Base-by-base conservation (phyloP, 768 basidiomycete genomes). In the Strobilomyces confusus region DNA sequence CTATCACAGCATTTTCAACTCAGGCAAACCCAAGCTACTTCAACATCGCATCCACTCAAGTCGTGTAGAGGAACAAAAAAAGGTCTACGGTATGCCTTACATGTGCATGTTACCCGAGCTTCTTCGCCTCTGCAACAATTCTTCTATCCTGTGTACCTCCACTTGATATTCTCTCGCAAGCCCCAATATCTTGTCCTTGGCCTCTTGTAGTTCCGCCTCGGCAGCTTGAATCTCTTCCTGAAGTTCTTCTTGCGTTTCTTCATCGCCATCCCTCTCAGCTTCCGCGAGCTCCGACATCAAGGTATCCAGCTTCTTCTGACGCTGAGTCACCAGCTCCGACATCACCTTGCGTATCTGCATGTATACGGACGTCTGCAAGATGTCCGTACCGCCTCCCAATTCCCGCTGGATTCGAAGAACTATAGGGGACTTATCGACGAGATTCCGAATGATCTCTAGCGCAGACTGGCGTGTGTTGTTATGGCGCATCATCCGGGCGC, bases 331-430 rank as follows among this genome's bases (percentile, higher is more conserved):
- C 50, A 79, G 72, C 44, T 75, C 76, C 55, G 70, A 69, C 9
- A 81, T 67, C n/a, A 80, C 77, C 25, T 73, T 70, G 46, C 72
- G 72, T 4, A 85, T 70, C 54, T 81, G 82, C 41, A 60, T 72
- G n/a, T 77, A 82, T 1, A 81, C 81, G 4, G 70, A 68, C 0
- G 83, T 82, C 53, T 83, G 70, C 25, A 74, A 68, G 37, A 84
- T 74, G 41, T 76, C 71, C 49, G 73, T 70, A 5, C 73, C 68
- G 22, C 74, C 67, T 34, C 75, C 75, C 3, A 83, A 67, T 59
- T 85, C 82, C n/a, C 63, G 62, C 57, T 84, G 83, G 46, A 85
- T 81, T 20, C 72, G 75, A 13, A 84, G 69, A 0, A 72, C 64
- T 0, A 72, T 53, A 0, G 77, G 75, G 1, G 58, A 48, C 33